A percentile compares a stretch with the other conserved stretches of the same genome.
phyloP scores from a whole-genome alignment of 441 rosid genomes.

The Biscutella laevigata region DNA sequence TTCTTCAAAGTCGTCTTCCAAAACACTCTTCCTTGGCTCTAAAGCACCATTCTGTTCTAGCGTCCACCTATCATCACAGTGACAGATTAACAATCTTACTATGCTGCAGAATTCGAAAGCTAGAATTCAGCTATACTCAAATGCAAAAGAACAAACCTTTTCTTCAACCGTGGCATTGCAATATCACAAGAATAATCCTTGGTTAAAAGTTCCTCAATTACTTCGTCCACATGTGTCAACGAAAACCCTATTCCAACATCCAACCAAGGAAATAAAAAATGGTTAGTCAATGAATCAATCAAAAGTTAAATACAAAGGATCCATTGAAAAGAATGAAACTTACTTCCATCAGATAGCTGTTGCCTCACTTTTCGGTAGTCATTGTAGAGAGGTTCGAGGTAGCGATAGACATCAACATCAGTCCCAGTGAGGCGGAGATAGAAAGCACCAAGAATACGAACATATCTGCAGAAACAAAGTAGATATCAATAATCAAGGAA shows the following conservation, averaged over 20 bases:
- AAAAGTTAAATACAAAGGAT: background rate
- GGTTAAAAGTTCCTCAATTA: slow-evolving; percentile 74
- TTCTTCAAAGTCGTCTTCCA: slow-evolving; percentile 96
- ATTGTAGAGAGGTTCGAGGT: slow-evolving; percentile 85
- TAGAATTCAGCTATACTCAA: background rate
- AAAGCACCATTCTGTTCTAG: slow-evolving; percentile 61
- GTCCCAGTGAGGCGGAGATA: slow-evolving; percentile 79
- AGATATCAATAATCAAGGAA: background rate
- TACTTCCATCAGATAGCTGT: slow-evolving; percentile 62
- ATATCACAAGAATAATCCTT: slow-evolving; percentile 79
- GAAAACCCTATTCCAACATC: slow-evolving; percentile 40
- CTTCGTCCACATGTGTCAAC: slow-evolving; percentile 76
- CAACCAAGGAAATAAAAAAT: background rate
- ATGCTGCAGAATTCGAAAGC: background rate
- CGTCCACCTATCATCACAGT: slow-evolving; percentile 44
- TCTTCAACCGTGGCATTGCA: slow-evolving; percentile 82
- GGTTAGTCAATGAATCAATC: background rate
- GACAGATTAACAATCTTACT: background rate
- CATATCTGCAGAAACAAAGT: slow-evolving; percentile 41
- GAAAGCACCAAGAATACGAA: slow-evolving; percentile 81
- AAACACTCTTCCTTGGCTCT: slow-evolving; percentile 77
- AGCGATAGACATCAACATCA: slow-evolving; percentile 70
- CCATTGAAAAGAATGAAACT: slow-evolving; percentile 14
- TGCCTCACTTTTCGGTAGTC: slow-evolving; percentile 75
- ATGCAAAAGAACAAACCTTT: slow-evolving; percentile 37